phyloP scores from a whole-genome alignment of 1,284 basidiomycete species.

The Mycena citricolor region DNA sequence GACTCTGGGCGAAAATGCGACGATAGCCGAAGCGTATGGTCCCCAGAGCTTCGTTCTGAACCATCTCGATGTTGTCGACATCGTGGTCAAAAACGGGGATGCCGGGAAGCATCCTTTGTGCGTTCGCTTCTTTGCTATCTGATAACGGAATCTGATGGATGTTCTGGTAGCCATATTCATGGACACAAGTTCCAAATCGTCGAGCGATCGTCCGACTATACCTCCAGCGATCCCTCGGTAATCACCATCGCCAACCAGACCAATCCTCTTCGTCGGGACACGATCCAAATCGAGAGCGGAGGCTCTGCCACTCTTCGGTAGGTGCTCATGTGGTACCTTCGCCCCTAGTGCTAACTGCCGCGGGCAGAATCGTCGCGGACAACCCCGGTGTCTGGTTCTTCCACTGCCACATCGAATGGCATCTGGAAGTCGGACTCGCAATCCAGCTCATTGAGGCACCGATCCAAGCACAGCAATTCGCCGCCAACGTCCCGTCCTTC shows the following conservation, averaged over 20 bases:
- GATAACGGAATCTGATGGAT: neutral
- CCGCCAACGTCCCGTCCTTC: constrained; percentile 45
- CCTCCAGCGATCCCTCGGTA: constrained; percentile 71
- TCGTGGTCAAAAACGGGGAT: constrained; percentile 82
- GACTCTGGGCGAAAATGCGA: constrained; percentile 75
- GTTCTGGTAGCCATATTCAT: constrained; percentile 63
- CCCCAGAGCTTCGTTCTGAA: constrained; percentile 74
- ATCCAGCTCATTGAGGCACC: constrained; percentile 80
- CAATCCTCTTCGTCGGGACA: constrained; percentile 88
- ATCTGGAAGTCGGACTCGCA: constrained; percentile 76
- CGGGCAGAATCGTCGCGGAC: constrained; percentile 58
- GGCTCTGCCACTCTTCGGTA: constrained; percentile 59
- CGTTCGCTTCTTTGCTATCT: constrained; percentile 26
- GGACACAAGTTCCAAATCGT: constrained; percentile 85
- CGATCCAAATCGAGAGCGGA: constrained; percentile 61
- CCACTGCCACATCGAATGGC: constrained; percentile 85
- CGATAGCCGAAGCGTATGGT: constrained; percentile 73
- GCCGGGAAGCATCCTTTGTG: constrained; percentile 80
- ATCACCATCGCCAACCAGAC: constrained; percentile 79
- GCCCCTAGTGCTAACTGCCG: neutral
- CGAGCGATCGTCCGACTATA: constrained; percentile 69
- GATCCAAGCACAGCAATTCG: constrained; percentile 51
- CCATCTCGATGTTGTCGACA: constrained; percentile 75
- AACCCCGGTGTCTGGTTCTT: constrained; percentile 76
- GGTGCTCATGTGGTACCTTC: neutral